A percentile compares a stretch with the other conserved stretches of the same genome.
Evolutionary conservation across 2,329 filamentous ascomycete species (phyloP).

Genomic region (Metarhizium rileyi): DNA sequence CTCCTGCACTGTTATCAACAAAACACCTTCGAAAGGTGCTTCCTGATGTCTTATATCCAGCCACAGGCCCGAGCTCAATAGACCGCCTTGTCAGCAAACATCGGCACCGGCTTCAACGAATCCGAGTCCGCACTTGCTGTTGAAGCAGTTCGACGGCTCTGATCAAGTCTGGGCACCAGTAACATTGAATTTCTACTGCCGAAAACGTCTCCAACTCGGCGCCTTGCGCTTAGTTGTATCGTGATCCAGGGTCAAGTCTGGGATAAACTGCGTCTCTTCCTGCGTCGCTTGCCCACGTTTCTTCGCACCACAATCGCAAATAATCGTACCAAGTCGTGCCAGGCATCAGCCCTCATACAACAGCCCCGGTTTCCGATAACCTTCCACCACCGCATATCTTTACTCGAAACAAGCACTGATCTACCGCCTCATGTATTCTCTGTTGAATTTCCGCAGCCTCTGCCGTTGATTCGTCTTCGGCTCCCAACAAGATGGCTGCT

Average conservation of each 20-base stretch:
- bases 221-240: background rate
- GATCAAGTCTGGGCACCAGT: background rate
- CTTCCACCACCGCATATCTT: background rate
- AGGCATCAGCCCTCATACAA: background rate
- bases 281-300: background rate
- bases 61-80: background rate
- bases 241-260: background rate
- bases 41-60: background rate
- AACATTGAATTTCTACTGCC: background rate
- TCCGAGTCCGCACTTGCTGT: background rate
- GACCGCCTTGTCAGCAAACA: background rate
- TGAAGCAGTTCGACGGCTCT: background rate
- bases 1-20: background rate
- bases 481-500: conserved; percentile 17
- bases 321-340: background rate
- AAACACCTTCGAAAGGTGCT: background rate
- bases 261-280: background rate
- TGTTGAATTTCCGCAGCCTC: conserved; percentile 7
- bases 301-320: too few species aligned
- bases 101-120: background rate
- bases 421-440: conserved; percentile 17
- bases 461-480: conserved; percentile 7
- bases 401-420: background rate
- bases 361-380: background rate
- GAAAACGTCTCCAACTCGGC: background rate